Evolutionary conservation across 257 asterid genomes (phyloP), one percentile per base, ranked within the genome.

Genomic region (Ilex asprella): DNA sequence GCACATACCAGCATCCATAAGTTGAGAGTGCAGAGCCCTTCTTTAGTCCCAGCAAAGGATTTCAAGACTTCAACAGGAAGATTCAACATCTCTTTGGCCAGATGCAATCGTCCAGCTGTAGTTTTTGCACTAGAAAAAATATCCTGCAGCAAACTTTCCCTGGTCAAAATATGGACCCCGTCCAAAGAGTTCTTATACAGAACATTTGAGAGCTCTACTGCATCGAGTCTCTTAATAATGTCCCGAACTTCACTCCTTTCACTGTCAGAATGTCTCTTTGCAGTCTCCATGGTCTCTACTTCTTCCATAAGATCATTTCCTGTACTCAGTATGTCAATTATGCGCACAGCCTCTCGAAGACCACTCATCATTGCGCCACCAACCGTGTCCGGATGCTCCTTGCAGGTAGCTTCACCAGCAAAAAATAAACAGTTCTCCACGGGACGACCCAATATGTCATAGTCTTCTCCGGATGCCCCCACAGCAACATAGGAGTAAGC

Each of bases 281-380:
- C 86, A 67, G 89, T 86, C 76, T 93, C 95, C 86, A 87, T 77
- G 71, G 88, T 89, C 83, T 89, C 99, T 67, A 70, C 89, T 72
- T 89, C 96, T 2, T 96, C 88, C 29, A 79, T 79, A 75, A 74
- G 84, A 74, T 93, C 96, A 69, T 83, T 84, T 64, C 99, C 99
- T 55, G 78, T 73, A 35, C 64, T 80, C 78, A 89, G 64, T 77
- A 93, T 77, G 75, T 87, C 91, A 60, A 84, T 80, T 64, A 93
- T 87, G 2, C 97, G 96, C 54, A 89, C 89, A 13, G 97, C 99
- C 82, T 93, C 99, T 30, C 97, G 84, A 56, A 93, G 89, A 65
- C 97, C 97, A 63, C 99, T 93, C 91, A 93, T 81, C 94, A 93
- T 89, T 67, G 99, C 99, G 73, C 99, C 99, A 67, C 99, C 99